Evolutionary conservation across 768 basidiomycete species (phyloP).

Genomic region (Rhizopogon rudus): DNA sequence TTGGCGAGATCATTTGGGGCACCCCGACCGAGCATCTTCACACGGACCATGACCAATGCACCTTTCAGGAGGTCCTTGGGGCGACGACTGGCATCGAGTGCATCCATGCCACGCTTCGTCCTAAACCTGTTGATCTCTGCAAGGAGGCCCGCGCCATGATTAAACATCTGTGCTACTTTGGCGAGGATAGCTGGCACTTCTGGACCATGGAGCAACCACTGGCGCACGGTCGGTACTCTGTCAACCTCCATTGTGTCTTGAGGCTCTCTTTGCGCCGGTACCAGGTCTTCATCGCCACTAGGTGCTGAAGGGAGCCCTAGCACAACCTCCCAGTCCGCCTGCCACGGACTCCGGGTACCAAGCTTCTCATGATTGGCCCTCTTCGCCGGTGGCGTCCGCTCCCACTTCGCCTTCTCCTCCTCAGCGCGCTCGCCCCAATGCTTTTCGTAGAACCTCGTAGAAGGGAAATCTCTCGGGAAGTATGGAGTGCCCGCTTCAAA

Average conservation of each 20-base stretch:
- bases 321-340: conserved; percentile 68
- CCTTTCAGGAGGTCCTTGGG: conserved; percentile 46
- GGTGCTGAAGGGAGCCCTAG: conserved; percentile 41
- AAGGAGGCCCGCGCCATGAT: conserved; percentile 40
- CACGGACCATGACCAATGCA: conserved; percentile 63
- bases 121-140: conserved; percentile 57
- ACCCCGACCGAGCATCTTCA: conserved; percentile 63
- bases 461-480: conserved; percentile 83
- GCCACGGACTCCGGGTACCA: conserved; percentile 68
- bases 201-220: conserved; percentile 71
- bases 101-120: conserved; percentile 43
- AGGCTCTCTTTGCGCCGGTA: conserved; percentile 56
- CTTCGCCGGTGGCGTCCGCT: conserved; percentile 84
- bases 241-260: conserved; percentile 8
- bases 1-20: conserved; percentile 69
- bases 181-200: conserved; percentile 43
- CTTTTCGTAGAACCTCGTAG: conserved; percentile 45
- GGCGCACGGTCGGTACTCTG: conserved; percentile 15
- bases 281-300: conserved; percentile 27
- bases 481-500: conserved; percentile 73
- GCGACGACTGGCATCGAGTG: conserved; percentile 27
- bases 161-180: conserved; percentile 32
- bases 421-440: conserved; percentile 45
- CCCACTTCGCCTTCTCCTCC: conserved; percentile 62
- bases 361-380: conserved; percentile 65